These are phyloP conservation scores for Nicotiana otophora DNA, from an alignment of 257 asterid genomes.

Conservation along the genomic window DNA sequence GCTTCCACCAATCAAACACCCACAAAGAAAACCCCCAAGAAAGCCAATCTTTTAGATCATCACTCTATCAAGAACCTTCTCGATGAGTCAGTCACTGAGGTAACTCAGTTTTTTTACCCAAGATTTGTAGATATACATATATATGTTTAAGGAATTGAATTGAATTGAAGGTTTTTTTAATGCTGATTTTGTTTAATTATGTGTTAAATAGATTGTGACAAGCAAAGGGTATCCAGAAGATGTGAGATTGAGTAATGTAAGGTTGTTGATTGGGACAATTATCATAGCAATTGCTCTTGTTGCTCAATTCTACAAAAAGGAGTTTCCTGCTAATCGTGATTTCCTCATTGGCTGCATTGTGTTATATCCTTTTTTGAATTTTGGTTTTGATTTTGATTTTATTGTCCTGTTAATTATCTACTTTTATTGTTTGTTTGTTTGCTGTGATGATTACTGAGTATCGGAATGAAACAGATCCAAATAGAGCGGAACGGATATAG, in stretches of 20 bases:
- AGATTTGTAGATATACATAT: too few relatives aligned
- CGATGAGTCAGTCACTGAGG: slow-evolving; percentile 90
- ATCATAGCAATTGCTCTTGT: slow-evolving; percentile 70
- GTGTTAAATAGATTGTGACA: slow-evolving; percentile 60
- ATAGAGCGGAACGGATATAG: neutral
- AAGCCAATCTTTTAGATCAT: slow-evolving; percentile 79
- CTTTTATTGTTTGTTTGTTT: neutral
- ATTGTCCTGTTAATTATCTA: neutral
- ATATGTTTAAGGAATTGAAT: neutral
- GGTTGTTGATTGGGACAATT: slow-evolving; percentile 62
- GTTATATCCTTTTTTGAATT: slow-evolving; percentile 72
- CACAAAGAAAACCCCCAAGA: slow-evolving; percentile 40
- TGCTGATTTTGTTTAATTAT: neutral
- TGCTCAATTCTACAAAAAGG: slow-evolving; percentile 93
- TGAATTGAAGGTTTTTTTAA: neutral
- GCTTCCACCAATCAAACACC: slow-evolving; percentile 10
- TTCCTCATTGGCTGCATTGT: slow-evolving; percentile 79
- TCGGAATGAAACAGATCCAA: neutral
- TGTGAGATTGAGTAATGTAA: slow-evolving; percentile 74
- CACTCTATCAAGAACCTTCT: slow-evolving; percentile 76
- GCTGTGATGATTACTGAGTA: neutral
- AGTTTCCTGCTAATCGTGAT: slow-evolving; percentile 76
- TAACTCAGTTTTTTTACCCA: slow-evolving; percentile 5
- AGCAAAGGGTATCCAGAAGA: slow-evolving; percentile 80
- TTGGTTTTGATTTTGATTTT: neutral